Evolutionary conservation across 176 grass and related monocot species (phyloP).

Genomic region (Musa schizocarpa): DNA sequence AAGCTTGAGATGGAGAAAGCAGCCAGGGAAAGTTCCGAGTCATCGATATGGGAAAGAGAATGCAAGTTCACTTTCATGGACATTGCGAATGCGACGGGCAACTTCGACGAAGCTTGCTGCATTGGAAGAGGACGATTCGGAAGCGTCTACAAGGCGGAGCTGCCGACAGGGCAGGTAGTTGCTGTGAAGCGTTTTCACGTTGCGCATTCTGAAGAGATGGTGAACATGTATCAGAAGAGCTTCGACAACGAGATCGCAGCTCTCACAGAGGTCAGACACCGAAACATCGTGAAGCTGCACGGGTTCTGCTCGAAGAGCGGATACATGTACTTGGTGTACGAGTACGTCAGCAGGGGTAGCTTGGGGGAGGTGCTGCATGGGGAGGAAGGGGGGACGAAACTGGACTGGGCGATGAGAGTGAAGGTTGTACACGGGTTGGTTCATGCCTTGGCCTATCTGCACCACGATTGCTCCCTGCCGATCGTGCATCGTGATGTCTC

Average conservation of each 20-base stretch:
- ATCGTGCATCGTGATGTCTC: conserved; percentile 15
- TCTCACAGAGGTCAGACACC: conserved; percentile 51
- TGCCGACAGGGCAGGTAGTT: conserved; percentile 20
- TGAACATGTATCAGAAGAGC: conserved; percentile 39
- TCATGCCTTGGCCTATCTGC: conserved; percentile 10
- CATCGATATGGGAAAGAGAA: conserved; percentile 56
- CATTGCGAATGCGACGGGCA: conserved; percentile 54
- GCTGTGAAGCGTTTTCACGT: conserved; percentile 65
- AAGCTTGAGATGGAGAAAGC: conserved; percentile 31
- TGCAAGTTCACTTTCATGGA: conserved; percentile 49
- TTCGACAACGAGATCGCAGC: conserved; percentile 65
- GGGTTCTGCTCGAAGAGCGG: conserved; percentile 51
- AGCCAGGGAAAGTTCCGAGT: conserved; percentile 28
- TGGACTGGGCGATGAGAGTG: conserved; percentile 40
- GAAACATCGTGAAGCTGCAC: conserved; percentile 65
- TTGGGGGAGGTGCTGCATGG: conserved; percentile 44
- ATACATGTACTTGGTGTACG: conserved; percentile 61
- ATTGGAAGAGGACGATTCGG: conserved; percentile 69
- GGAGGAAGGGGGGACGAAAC: conserved; percentile 26
- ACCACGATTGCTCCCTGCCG: neutral
- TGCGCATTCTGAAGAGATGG: conserved; percentile 14
- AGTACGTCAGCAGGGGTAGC: conserved; percentile 53
- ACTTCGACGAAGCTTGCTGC: conserved; percentile 58
- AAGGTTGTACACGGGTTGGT: conserved; percentile 9
- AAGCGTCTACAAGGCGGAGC: conserved; percentile 54